Conservation (phyloP, 352 stramenopile species). For the Phytophthora pluvialis region DNA sequence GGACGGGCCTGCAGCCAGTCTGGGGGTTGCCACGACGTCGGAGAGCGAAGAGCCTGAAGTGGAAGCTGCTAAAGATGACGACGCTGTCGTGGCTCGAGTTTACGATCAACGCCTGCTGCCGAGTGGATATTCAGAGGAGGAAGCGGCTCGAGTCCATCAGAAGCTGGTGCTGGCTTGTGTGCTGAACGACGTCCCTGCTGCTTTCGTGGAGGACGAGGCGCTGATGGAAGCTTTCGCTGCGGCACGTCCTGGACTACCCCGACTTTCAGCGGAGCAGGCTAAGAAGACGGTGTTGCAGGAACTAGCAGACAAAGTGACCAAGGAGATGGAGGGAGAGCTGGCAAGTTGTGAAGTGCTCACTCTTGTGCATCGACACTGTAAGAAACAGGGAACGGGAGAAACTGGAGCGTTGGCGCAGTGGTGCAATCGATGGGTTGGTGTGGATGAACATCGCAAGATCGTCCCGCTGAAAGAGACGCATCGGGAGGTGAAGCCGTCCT, state of each 20-base stretch:
- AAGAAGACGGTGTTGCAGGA: constrained; percentile 31
- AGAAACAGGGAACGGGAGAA: not conserved
- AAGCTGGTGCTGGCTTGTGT: constrained; percentile 55
- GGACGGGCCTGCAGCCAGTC: not conserved
- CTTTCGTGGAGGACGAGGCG: constrained; percentile 48
- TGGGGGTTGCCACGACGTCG: not conserved
- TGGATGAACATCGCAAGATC: constrained; percentile 29
- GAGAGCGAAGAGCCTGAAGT: not conserved
- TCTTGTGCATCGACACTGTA: constrained; percentile 32
- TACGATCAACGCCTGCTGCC: not conserved
- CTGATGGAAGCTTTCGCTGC: constrained; percentile 41
- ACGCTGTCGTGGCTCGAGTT: not conserved
- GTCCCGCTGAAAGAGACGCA: constrained; percentile 33
- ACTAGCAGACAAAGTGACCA: constrained; percentile 19
- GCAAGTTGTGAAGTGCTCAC: constrained; percentile 31
- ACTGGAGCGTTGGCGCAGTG: not conserved
- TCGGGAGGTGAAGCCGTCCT: not conserved
- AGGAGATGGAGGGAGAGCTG: constrained; percentile 18
- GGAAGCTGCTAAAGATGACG: not conserved
- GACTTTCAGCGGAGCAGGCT: constrained; percentile 19
- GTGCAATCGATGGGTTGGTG: constrained; percentile 26
- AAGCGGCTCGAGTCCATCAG: constrained; percentile 35
- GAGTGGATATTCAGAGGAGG: constrained; percentile 2
- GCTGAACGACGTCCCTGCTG: constrained; percentile 38
- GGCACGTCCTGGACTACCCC: constrained; percentile 34